Conservation (phyloP, 2,329 filamentous ascomycete genomes). For the Aspergillus novofumigatus region DNA sequence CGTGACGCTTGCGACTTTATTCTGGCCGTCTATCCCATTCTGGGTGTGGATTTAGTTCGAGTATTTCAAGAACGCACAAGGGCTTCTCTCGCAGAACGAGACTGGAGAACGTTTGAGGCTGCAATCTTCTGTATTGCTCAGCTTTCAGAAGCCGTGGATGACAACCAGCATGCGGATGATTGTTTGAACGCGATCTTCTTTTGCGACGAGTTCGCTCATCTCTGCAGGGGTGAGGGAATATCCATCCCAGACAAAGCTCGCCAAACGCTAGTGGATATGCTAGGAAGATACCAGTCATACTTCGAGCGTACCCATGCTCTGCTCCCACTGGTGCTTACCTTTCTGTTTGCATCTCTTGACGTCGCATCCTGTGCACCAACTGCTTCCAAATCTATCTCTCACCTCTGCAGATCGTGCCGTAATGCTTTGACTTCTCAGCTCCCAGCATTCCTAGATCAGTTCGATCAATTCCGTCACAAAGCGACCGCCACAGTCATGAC, state of each 20-base stretch:
- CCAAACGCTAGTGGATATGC: slow-evolving; percentile 40
- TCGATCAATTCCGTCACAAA: slow-evolving; percentile 37
- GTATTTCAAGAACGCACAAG: slow-evolving; percentile 38
- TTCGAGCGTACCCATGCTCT: slow-evolving; percentile 41
- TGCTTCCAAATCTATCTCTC: slow-evolving; percentile 42
- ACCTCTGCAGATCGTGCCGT: slow-evolving; percentile 43
- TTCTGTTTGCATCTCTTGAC: slow-evolving; percentile 43
- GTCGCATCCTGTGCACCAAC: slow-evolving; percentile 37
- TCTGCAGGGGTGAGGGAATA: slow-evolving; percentile 29
- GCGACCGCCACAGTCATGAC: slow-evolving; percentile 33
- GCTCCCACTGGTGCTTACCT: slow-evolving; percentile 39
- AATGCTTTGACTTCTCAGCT: slow-evolving; percentile 38
- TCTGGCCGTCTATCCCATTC: slow-evolving; percentile 39
- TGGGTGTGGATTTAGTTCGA: slow-evolving; percentile 40
- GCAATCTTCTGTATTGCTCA: slow-evolving; percentile 42
- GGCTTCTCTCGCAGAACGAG: slow-evolving; percentile 26
- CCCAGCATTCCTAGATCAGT: slow-evolving; percentile 40
- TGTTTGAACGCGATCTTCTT: slow-evolving; percentile 41
- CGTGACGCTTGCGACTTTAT: slow-evolving; percentile 45
- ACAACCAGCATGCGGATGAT: slow-evolving; percentile 40
- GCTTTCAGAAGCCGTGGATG: slow-evolving; percentile 43
- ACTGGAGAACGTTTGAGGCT: slow-evolving; percentile 44
- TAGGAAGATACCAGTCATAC: slow-evolving; percentile 42
- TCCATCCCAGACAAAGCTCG: slow-evolving; percentile 36
- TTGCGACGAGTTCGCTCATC: slow-evolving; percentile 29